Evolutionary conservation across 2,329 filamentous ascomycete species (phyloP).

Genomic region (Diaporthe caulivora): DNA sequence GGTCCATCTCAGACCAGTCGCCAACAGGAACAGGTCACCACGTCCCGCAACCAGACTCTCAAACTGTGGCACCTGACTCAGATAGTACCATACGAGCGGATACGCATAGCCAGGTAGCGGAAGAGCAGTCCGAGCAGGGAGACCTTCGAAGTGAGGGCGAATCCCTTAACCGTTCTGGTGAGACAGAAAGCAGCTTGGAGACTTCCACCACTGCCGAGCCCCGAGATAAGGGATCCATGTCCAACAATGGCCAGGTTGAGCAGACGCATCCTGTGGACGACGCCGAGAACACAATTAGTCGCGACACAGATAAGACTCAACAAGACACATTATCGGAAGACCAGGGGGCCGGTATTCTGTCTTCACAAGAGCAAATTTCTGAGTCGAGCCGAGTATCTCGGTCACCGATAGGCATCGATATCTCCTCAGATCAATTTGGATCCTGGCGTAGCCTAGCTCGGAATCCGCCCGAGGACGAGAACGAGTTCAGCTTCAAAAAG

Average conservation of each 20-base stretch:
- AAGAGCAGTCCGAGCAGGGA: neutral
- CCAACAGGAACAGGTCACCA: neutral
- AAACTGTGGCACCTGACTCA: neutral
- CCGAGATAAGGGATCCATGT: neutral
- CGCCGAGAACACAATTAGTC: neutral
- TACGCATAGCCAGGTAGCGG: neutral
- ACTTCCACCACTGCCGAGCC: neutral
- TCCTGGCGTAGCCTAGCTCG: neutral
- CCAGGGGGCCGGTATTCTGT: neutral
- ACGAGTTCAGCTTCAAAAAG: conserved; percentile 17
- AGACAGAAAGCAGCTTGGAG: neutral
- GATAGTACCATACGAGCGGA: neutral
- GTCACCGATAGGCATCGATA: neutral
- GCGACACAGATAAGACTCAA: neutral
- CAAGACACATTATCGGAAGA: neutral
- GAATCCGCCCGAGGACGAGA: neutral
- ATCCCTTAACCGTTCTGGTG: neutral
- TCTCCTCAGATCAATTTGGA: neutral
- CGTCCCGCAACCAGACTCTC: neutral
- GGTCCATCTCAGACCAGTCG: neutral
- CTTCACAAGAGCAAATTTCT: neutral
- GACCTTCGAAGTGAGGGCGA: neutral
- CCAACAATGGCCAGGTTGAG: neutral
- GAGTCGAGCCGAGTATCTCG: neutral
- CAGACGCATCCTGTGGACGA: neutral